Percentiles rank a stretch among this genome's conserved stretches.
These are phyloP conservation scores for Mollisia scopiformis DNA, from an alignment of 2,329 filamentous ascomycete genomes.

Conservation along the genomic window DNA sequence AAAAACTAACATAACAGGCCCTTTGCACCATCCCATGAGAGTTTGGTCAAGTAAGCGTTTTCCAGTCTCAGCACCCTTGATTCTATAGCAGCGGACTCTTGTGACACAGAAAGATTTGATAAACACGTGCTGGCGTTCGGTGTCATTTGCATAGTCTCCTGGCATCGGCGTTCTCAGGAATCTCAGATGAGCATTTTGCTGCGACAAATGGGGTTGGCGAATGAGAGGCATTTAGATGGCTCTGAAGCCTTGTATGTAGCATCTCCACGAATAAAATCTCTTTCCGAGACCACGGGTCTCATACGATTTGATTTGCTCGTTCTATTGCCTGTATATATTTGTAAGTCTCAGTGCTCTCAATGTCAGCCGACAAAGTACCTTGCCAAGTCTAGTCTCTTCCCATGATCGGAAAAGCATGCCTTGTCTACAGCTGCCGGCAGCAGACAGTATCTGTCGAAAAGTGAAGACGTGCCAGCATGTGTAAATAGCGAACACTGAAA, in stretches of 20 bases:
- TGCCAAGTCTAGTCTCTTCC: background rate
- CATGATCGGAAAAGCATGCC: background rate
- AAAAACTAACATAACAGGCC: conserved; percentile 1
- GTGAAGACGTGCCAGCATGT: background rate
- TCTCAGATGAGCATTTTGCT: conserved; percentile 13
- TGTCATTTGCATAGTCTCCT: background rate
- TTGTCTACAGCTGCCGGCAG: background rate
- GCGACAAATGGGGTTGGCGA: conserved; percentile 16
- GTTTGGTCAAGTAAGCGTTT: background rate
- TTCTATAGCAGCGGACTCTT: background rate
- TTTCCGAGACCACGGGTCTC: conserved; percentile 34
- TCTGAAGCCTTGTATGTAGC: conserved; percentile 33
- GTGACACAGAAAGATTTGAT: conserved; percentile 16
- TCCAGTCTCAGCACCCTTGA: background rate
- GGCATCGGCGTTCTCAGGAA: conserved; percentile 22
- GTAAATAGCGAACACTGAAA: background rate
- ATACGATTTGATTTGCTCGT: background rate
- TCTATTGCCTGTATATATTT: background rate
- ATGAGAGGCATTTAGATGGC: conserved; percentile 23
- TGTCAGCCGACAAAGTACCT: background rate
- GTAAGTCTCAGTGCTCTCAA: background rate
- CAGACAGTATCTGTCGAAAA: background rate
- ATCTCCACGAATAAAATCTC: conserved; percentile 27
- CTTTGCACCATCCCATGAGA: background rate
- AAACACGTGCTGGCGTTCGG: background rate